Evolutionary conservation across 2,329 filamentous ascomycete genomes (phyloP).

Genomic region (Raffaelea arxii): DNA sequence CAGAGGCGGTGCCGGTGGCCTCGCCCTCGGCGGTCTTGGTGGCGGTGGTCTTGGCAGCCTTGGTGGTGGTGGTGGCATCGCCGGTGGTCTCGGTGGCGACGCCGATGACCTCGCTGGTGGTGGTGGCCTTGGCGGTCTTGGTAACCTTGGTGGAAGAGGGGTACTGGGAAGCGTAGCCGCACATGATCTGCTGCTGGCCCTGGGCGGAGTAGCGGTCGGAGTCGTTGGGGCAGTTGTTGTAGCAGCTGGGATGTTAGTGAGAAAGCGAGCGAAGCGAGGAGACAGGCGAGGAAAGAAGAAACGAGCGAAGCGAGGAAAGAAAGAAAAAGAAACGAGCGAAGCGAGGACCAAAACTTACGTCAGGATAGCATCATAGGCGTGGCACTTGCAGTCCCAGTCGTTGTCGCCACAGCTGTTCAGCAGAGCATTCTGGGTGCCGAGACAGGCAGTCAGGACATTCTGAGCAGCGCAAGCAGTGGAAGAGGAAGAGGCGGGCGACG

Average conservation of each 20-base stretch:
- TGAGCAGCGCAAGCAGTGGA: slow-evolving; percentile 11
- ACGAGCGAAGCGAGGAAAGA: neutral
- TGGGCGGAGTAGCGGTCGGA: slow-evolving; percentile 22
- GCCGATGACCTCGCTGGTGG: slow-evolving; percentile 13
- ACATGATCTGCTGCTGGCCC: slow-evolving; percentile 32
- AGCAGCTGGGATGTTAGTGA: slow-evolving; percentile 29
- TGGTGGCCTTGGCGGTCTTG: slow-evolving; percentile 13
- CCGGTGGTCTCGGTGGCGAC: slow-evolving; percentile 13
- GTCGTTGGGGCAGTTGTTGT: slow-evolving; percentile 43
- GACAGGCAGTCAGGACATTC: slow-evolving; percentile 13
- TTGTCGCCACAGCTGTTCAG: slow-evolving; percentile 25
- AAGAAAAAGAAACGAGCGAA: neutral
- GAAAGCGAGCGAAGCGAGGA: neutral
- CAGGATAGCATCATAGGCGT: slow-evolving; percentile 31
- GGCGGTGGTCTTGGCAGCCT: slow-evolving; percentile 9
- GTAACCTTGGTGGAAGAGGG: slow-evolving; percentile 22
- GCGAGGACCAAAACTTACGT: slow-evolving; percentile 28
- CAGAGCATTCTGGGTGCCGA: slow-evolving; percentile 25
- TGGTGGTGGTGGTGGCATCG: slow-evolving; percentile 8
- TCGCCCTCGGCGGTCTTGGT: slow-evolving; percentile 8
- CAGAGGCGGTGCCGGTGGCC: slow-evolving; percentile 11
- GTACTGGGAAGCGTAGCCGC: slow-evolving; percentile 34
- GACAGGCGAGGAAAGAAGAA: neutral
- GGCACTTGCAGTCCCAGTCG: slow-evolving; percentile 39
- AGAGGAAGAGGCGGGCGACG: neutral